Evolutionary conservation across 2,329 filamentous ascomycete genomes (phyloP).

Genomic region (Fusarium clavum): DNA sequence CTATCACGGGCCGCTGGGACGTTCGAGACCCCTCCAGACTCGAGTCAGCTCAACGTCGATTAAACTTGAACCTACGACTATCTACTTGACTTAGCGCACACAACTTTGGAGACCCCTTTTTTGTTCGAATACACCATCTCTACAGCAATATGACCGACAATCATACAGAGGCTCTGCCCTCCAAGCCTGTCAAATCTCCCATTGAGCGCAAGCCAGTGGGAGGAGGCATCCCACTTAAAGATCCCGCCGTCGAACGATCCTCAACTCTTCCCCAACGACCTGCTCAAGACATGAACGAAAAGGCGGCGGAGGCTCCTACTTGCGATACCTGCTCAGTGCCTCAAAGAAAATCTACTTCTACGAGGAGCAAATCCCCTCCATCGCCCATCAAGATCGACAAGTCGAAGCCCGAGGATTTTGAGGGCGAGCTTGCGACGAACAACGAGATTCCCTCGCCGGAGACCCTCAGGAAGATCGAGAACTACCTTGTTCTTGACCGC

Average conservation of each 20-base stretch:
- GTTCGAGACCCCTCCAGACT: constrained; percentile 19
- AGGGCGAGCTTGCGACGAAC: constrained; percentile 66
- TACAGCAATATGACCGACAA: constrained; percentile 29
- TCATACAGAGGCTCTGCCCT: constrained; percentile 19
- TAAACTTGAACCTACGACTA: constrained; percentile 7
- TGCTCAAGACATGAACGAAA: constrained; percentile 13
- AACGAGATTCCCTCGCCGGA: constrained; percentile 65
- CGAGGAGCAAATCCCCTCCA: constrained; percentile 38
- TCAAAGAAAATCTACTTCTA: constrained; percentile 37
- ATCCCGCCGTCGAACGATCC: constrained; percentile 16
- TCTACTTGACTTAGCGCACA: background rate
- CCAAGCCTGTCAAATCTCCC: constrained; percentile 10
- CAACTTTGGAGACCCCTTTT: background rate
- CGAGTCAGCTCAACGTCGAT: constrained; percentile 3
- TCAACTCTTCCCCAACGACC: constrained; percentile 27
- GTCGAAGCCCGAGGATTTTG: constrained; percentile 63
- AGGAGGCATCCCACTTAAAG: constrained; percentile 16
- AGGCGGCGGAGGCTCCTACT: constrained; percentile 13
- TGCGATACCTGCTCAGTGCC: constrained; percentile 28
- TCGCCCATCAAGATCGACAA: constrained; percentile 52
- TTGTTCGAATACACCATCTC: background rate
- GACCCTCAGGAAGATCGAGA: constrained; percentile 63
- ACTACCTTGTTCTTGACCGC: constrained; percentile 70
- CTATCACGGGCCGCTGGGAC: constrained; percentile 30
- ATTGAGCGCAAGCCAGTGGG: constrained; percentile 25